phyloP scores from a whole-genome alignment of 164 flowering plant species.

The Umbilicus rupestris region DNA sequence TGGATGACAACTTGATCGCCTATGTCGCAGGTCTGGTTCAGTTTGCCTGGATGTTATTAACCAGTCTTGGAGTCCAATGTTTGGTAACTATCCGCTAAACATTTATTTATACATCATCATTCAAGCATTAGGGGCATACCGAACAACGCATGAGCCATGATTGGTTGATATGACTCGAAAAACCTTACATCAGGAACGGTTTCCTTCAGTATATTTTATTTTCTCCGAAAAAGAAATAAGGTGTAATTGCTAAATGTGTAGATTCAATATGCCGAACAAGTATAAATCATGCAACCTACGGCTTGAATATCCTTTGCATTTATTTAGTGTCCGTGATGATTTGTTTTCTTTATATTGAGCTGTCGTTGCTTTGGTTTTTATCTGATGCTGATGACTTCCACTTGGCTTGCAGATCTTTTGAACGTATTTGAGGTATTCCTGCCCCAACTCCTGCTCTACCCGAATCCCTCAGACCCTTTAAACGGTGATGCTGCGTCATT shows the following conservation, averaged over 20 bases:
- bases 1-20: too few species aligned
- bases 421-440: constrained; percentile 69
- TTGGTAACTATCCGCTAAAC: constrained; percentile 37
- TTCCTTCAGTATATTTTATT: too few species aligned
- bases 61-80: constrained; percentile 99
- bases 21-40: constrained; percentile 88
- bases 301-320: too few species aligned
- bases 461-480: constrained; percentile 70
- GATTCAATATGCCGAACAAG: too few species aligned
- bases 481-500: constrained; percentile 75
- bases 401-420: constrained; percentile 9
- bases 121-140: background rate
- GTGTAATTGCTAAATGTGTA: too few species aligned
- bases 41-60: constrained; percentile 97
- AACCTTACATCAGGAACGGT: too few species aligned
- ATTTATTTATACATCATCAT: background rate
- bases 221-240: too few species aligned
- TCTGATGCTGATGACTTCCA: too few species aligned
- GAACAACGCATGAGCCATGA: background rate
- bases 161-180: background rate
- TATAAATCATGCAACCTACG: too few species aligned
- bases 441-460: constrained; percentile 75
- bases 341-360: background rate
- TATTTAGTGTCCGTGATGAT: too few species aligned
- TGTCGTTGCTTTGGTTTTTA: background rate